Conservation (phyloP, 768 basidiomycete species). For the Scleroderma bovista region DNA sequence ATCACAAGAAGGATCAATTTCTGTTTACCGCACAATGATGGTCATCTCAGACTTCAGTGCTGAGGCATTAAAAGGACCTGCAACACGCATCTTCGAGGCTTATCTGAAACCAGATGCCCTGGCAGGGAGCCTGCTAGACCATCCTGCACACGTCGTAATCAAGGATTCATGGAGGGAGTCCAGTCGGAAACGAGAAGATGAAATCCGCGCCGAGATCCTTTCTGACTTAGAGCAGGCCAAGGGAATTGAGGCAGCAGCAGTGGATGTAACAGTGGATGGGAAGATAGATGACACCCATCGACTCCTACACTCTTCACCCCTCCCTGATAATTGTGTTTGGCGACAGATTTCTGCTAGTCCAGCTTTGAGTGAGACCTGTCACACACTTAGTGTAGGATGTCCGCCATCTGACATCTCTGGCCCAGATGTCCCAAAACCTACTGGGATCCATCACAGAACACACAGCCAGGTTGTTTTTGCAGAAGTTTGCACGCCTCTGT, state of each 20-base stretch:
- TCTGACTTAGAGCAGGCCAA: neutral
- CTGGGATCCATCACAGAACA: no score
- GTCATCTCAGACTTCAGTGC: neutral
- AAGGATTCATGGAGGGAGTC: constrained; percentile 3
- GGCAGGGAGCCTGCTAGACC: neutral
- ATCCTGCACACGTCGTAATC: neutral
- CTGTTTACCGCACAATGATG: neutral
- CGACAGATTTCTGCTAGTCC: no score
- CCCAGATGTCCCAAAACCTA: no score
- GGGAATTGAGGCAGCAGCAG: neutral
- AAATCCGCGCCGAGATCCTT: neutral
- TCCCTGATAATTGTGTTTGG: neutral
- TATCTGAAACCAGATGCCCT: neutral
- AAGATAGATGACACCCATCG: neutral
- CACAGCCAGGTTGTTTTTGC: no score
- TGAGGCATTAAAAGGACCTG: neutral
- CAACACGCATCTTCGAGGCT: neutral
- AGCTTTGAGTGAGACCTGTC: no score
- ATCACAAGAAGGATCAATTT: neutral
- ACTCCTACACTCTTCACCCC: neutral
- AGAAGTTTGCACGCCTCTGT: no score
- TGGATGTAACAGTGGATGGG: neutral
- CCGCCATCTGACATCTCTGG: no score
- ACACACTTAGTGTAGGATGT: no score
- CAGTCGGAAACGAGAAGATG: neutral